Conservation (phyloP, 805 yeast species). For the Candida quercuum region DNA sequence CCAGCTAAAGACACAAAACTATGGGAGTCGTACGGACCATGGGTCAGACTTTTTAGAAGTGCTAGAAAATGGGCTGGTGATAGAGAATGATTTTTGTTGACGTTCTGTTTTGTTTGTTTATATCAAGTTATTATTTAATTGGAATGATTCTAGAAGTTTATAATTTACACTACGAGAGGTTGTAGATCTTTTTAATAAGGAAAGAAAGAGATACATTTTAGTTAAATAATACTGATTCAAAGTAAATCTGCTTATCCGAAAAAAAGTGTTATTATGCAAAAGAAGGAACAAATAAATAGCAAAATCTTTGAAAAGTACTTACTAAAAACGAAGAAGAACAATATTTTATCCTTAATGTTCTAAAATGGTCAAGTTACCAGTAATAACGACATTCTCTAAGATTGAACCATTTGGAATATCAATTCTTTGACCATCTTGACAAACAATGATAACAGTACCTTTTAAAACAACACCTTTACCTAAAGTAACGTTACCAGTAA, state of each 20-base stretch:
- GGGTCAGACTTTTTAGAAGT: conserved; percentile 88
- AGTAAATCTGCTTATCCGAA: too few species aligned
- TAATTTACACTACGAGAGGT: too few species aligned
- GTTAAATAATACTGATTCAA: background rate
- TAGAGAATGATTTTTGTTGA: conserved; percentile 7
- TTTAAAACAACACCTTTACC: conserved; percentile 88
- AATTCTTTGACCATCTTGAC: conserved; percentile 94
- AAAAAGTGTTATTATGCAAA: too few species aligned
- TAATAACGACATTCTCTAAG: conserved; percentile 92
- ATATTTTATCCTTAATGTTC: conserved; percentile 54
- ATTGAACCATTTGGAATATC: conserved; percentile 96
- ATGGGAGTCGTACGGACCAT: conserved; percentile 89
- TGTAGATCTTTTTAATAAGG: background rate
- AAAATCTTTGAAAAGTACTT: too few species aligned
- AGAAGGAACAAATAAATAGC: background rate
- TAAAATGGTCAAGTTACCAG: conserved; percentile 91
- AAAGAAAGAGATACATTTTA: too few species aligned
- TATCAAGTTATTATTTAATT: background rate
- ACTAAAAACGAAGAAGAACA: background rate
- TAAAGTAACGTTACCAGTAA: conserved; percentile 90
- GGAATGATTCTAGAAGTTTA: background rate
- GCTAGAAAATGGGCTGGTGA: conserved; percentile 89
- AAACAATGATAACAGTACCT: conserved; percentile 96
- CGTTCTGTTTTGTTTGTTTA: background rate
- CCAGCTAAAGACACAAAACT: conserved; percentile 54